A percentile compares a stretch with the other conserved stretches of the same genome.
Evolutionary conservation across 192 early-diverging fungal genomes (phyloP).

Genomic region (Chytriomyces hyalinus): DNA sequence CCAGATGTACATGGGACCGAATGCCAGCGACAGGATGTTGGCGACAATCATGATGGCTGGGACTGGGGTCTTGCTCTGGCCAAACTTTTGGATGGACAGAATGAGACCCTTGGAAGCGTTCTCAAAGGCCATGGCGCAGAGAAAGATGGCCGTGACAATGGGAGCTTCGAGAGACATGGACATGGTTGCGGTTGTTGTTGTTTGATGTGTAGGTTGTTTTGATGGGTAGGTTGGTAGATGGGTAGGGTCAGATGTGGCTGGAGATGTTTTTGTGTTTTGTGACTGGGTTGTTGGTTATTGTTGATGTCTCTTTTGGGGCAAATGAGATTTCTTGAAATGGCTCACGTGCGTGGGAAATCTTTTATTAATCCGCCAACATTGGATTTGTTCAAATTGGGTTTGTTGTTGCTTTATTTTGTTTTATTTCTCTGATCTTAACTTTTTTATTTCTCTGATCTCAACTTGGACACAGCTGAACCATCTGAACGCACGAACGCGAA

Average conservation of each 20-base stretch:
- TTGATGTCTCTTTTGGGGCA: background rate
- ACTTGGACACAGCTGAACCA: too few species aligned
- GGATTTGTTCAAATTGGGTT: too few species aligned
- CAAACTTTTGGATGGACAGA: background rate
- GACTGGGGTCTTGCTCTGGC: background rate
- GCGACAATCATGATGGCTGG: background rate
- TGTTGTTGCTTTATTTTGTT: too few species aligned
- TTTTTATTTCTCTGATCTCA: too few species aligned
- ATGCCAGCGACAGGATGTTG: background rate
- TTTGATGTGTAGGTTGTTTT: background rate
- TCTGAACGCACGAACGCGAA: too few species aligned
- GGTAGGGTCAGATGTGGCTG: background rate
- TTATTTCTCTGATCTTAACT: too few species aligned
- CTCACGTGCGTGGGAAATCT: background rate
- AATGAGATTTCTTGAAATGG: background rate
- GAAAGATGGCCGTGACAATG: background rate
- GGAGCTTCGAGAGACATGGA: background rate
- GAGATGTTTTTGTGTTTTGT: too few species aligned
- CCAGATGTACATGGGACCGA: background rate
- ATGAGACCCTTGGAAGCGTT: background rate
- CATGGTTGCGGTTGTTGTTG: background rate
- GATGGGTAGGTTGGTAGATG: background rate
- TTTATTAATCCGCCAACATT: too few species aligned
- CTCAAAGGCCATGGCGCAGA: background rate
- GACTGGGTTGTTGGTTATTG: too few species aligned